These are phyloP conservation scores for Chamaecyparis obtusa DNA, from an alignment of 75 land plant species.

Conservation along the genomic window DNA sequence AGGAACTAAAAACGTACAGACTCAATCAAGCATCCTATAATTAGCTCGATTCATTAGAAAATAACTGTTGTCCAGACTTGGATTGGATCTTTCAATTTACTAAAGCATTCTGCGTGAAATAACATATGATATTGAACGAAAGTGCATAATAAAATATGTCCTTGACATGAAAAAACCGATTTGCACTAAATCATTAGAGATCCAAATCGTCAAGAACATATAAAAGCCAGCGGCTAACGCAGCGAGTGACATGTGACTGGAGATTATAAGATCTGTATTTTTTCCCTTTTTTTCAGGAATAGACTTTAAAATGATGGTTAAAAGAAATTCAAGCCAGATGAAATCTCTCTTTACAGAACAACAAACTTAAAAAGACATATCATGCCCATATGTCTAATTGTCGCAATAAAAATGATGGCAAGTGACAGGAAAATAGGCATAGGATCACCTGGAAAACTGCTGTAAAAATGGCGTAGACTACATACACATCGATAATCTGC, in stretches of 20 bases:
- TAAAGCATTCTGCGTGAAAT: not conserved
- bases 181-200: not conserved
- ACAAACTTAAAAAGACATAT: not conserved
- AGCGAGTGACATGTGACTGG: not conserved
- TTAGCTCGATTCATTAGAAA: not conserved
- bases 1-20: not conserved
- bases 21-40: not conserved
- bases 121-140: not conserved
- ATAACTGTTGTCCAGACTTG: not conserved
- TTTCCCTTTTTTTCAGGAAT: too few relatives aligned
- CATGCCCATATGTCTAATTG: not conserved
- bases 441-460: conserved; percentile 72
- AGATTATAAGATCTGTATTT: not conserved
- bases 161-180: not conserved
- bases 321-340: too few relatives aligned
- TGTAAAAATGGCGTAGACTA: conserved; percentile 66
- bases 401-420: not conserved
- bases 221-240: not conserved
- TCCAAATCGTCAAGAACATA: not conserved
- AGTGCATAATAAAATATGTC: not conserved
- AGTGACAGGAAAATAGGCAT: not conserved
- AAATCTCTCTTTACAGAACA: not conserved
- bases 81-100: not conserved
- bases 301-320: too few relatives aligned
- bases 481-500: conserved; percentile 85